phyloP scores from a whole-genome alignment of 140 eudicot species.

The Flaveria floridana region DNA sequence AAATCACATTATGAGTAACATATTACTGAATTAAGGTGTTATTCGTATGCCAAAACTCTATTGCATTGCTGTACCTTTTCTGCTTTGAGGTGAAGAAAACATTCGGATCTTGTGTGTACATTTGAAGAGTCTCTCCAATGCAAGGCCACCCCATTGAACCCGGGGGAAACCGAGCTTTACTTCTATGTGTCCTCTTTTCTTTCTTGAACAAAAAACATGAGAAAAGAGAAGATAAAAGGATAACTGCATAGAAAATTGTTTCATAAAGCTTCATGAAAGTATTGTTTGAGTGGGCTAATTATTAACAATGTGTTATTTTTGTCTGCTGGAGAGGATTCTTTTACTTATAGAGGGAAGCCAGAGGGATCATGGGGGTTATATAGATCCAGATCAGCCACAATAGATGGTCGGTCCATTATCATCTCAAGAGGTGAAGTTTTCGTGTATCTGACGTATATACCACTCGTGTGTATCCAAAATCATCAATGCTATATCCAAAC shows the following conservation, averaged over 20 bases:
- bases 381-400: conserved; percentile 26
- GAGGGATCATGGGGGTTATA: conserved; percentile 41
- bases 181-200: conserved; percentile 35
- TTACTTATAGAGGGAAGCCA: neutral
- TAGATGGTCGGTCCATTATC: conserved; percentile 19
- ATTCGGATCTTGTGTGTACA: conserved; percentile 74
- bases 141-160: conserved; percentile 85
- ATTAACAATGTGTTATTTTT: conserved; percentile 2
- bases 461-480: conserved; percentile 2
- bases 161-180: conserved; percentile 52
- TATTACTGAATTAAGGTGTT: neutral
- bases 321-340: neutral
- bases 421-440: conserved; percentile 22
- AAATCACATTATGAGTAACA: neutral
- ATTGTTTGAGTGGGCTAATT: conserved; percentile 5
- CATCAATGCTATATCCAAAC: neutral
- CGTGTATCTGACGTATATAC: conserved; percentile 28
- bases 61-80: conserved; percentile 45
- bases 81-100: conserved; percentile 60
- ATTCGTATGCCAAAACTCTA: neutral
- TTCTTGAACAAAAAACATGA: conserved; percentile 39
- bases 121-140: conserved; percentile 71
- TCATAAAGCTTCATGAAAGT: conserved; percentile 41
- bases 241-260: conserved; percentile 32
- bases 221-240: conserved; percentile 47